These are phyloP conservation scores for Picea abies DNA, from an alignment of 83 land plant genomes.

Conservation along the genomic window DNA sequence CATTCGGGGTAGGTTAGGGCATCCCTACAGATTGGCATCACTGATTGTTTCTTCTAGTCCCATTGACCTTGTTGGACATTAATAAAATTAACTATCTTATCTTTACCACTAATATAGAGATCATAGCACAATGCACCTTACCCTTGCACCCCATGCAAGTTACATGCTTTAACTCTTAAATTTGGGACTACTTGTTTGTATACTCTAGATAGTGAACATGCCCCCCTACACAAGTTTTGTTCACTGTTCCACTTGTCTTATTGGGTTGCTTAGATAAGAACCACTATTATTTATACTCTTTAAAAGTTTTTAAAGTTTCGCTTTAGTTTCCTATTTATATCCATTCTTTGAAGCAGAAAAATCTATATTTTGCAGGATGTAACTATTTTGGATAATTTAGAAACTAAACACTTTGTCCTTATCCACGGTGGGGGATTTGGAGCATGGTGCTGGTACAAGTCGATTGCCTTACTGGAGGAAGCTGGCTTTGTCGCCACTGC, in stretches of 20 bases:
- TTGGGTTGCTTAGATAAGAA: not conserved
- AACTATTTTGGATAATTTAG: constrained; percentile 46
- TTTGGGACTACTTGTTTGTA: not conserved
- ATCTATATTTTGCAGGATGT: constrained; percentile 26
- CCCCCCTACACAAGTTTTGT: not conserved
- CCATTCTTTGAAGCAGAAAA: not conserved
- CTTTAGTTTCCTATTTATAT: not conserved
- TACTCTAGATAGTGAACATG: not conserved
- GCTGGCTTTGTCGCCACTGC: constrained; percentile 55
- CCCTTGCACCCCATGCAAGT: not conserved
- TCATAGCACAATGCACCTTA: not conserved
- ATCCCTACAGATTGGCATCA: too few relatives aligned
- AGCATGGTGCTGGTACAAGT: constrained; percentile 93
- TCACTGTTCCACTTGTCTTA: not conserved
- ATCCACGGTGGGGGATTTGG: constrained; percentile 90
- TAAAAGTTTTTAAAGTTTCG: not conserved
- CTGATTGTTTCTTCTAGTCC: too few relatives aligned
- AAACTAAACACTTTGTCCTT: constrained; percentile 60
- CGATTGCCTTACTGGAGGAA: constrained; percentile 63
- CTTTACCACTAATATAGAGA: not conserved
- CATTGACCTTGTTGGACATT: too few relatives aligned
- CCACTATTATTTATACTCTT: not conserved
- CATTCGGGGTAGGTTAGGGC: too few relatives aligned
- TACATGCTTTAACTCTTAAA: not conserved
- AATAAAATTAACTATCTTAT: too few relatives aligned